A percentile compares a stretch with the other conserved stretches of the same genome.
These are phyloP conservation scores for Amanita molliuscula DNA, from an alignment of 768 basidiomycete species.

Conservation along the genomic window DNA sequence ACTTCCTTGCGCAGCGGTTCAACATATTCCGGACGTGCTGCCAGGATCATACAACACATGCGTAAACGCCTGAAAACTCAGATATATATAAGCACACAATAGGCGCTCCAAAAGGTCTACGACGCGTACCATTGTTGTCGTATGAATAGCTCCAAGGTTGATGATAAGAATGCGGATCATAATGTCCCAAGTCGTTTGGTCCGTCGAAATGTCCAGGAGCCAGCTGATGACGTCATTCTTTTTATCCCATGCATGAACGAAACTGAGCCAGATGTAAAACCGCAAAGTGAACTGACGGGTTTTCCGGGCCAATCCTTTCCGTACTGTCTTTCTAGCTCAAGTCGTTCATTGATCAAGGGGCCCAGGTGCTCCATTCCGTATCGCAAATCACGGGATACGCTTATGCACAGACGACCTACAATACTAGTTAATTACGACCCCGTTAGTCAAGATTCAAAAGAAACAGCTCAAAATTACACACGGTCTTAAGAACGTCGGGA, in stretches of 20 bases:
- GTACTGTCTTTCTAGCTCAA: slow-evolving; percentile 13
- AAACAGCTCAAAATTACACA: background rate
- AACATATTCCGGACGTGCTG: slow-evolving; percentile 21
- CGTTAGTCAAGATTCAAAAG: background rate
- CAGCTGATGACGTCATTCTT: slow-evolving; percentile 39
- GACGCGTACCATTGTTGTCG: slow-evolving; percentile 24
- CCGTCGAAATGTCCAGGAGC: slow-evolving; percentile 29
- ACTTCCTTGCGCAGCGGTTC: slow-evolving; percentile 32
- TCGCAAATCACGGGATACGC: slow-evolving; percentile 3
- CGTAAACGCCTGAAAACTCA: slow-evolving; percentile 21
- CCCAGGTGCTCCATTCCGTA: slow-evolving; percentile 15
- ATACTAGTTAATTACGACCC: slow-evolving; percentile 7
- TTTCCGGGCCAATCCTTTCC: slow-evolving; percentile 19
- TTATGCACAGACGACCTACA: slow-evolving; percentile 8
- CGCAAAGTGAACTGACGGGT: slow-evolving; percentile 12
- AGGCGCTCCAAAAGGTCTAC: background rate
- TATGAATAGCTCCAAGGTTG: slow-evolving; percentile 35
- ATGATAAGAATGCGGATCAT: slow-evolving; percentile 27
- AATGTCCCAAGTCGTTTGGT: slow-evolving; percentile 14
- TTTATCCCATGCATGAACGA: background rate
- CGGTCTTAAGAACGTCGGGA: slow-evolving; percentile 17
- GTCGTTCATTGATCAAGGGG: slow-evolving; percentile 17
- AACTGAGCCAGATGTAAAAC: background rate
- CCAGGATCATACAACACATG: slow-evolving; percentile 26
- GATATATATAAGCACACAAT: background rate